Percentiles rank a stretch among this genome's conserved stretches.
These are phyloP conservation scores for Trichoderma atroviride DNA, from an alignment of 2,329 filamentous ascomycete genomes.

Conservation along the genomic window DNA sequence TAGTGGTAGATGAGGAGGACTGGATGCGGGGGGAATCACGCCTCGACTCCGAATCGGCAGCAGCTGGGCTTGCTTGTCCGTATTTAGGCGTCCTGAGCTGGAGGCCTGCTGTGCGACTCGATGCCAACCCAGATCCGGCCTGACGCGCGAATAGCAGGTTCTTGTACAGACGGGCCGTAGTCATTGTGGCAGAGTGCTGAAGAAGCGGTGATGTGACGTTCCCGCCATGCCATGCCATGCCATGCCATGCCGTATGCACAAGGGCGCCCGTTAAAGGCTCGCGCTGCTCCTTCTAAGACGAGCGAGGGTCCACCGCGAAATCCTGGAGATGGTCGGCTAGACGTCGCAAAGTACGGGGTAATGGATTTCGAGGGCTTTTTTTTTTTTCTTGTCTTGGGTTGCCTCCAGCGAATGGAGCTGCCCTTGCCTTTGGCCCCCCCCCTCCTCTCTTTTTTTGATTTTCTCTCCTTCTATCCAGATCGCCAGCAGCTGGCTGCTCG, in stretches of 20 bases:
- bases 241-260: constrained; percentile 20
- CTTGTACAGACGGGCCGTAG: background rate
- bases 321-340: constrained; percentile 16
- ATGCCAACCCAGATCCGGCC: background rate
- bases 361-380: background rate
- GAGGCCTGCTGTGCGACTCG: background rate
- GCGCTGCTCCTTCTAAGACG: constrained; percentile 21
- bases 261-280: constrained; percentile 24
- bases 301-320: constrained; percentile 23
- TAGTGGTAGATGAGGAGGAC: constrained; percentile 1
- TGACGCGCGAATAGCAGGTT: background rate
- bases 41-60: constrained; percentile 17
- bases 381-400: background rate
- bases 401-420: background rate
- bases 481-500: constrained; percentile 10
- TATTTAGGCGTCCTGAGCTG: constrained; percentile 13
- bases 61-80: background rate
- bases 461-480: background rate
- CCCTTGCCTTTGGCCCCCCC: constrained; percentile 1
- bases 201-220: constrained; percentile 18
- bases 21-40: constrained; percentile 19
- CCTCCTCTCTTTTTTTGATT: background rate
- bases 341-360: constrained; percentile 18
- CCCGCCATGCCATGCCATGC: background rate
- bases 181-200: background rate